These are phyloP conservation scores for Aspergillus glaucus DNA, from an alignment of 2,329 filamentous ascomycete genomes.

Conservation along the genomic window DNA sequence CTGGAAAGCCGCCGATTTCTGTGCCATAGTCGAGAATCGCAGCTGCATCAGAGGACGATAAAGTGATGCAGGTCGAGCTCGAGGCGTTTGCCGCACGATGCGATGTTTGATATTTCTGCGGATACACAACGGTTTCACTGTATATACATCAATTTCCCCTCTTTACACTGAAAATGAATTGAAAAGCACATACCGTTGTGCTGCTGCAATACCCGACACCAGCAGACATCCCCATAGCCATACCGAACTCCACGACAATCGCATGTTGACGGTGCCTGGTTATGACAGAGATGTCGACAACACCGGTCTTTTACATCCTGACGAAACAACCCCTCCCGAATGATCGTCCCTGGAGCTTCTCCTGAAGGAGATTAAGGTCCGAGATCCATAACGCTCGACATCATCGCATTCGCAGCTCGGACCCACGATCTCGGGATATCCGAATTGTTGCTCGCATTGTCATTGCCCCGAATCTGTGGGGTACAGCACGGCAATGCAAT, in stretches of 20 bases:
- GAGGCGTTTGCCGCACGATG: not conserved
- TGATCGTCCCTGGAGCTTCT: no score
- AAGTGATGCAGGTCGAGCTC: conserved; percentile 4
- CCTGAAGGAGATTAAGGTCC: no score
- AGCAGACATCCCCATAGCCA: not conserved
- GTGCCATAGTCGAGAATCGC: conserved; percentile 12
- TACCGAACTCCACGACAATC: not conserved
- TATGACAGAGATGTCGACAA: no score
- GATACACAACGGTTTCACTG: not conserved
- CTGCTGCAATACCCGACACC: not conserved
- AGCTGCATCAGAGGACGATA: conserved; percentile 1
- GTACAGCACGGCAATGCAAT: no score
- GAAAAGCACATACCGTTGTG: not conserved
- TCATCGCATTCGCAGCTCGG: no score
- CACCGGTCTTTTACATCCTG: no score
- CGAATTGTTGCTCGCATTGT: no score
- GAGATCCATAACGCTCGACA: no score
- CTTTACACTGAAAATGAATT: no score
- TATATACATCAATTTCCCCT: not conserved
- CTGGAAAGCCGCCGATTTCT: conserved; percentile 11
- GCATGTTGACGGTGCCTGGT: not conserved
- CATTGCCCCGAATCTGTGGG: no score
- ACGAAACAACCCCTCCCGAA: no score
- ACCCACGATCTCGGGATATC: no score
- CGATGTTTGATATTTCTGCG: not conserved